Evolutionary conservation across 2,329 filamentous ascomycete species (phyloP).

Genomic region (Trichothecium sympodiale): DNA sequence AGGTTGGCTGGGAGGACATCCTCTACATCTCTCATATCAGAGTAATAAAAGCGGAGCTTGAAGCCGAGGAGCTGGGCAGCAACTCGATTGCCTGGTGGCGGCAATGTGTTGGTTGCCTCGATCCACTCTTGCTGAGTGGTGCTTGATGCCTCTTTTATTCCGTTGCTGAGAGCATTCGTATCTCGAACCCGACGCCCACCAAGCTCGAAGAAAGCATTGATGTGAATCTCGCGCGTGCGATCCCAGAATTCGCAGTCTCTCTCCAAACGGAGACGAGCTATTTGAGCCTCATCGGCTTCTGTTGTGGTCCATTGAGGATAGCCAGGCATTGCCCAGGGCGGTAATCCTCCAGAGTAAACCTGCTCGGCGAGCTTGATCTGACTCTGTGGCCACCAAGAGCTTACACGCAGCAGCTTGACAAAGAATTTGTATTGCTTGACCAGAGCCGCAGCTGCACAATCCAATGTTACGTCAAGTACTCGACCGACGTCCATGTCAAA

Average conservation of each 20-base stretch:
- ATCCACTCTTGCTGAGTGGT: constrained; percentile 64
- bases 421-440: constrained; percentile 93
- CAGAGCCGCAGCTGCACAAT: constrained; percentile 87
- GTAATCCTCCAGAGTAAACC: constrained; percentile 55
- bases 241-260: constrained; percentile 76
- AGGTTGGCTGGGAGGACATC: constrained; percentile 85
- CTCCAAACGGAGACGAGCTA: constrained; percentile 43
- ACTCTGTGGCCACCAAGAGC: constrained; percentile 91
- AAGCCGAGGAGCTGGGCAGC: constrained; percentile 93
- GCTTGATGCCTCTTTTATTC: constrained; percentile 33
- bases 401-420: constrained; percentile 79
- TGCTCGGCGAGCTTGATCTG: constrained; percentile 27
- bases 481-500: constrained; percentile 95
- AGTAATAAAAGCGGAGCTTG: constrained; percentile 92
- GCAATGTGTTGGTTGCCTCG: constrained; percentile 65
- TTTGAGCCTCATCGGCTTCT: constrained; percentile 55
- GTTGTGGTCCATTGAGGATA: constrained; percentile 51
- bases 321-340: constrained; percentile 71
- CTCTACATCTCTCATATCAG: constrained; percentile 58
- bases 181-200: constrained; percentile 46
- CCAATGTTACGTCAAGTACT: constrained; percentile 85
- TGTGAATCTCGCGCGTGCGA: constrained; percentile 61
- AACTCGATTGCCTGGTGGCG: constrained; percentile 76
- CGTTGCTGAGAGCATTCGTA: constrained; percentile 22
- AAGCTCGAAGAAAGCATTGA: constrained; percentile 83